A percentile compares a stretch with the other conserved stretches of the same genome.
Evolutionary conservation across 495 filamentous ascomycete species (phyloP).

Genomic region (Hypoxylon trugodes): DNA sequence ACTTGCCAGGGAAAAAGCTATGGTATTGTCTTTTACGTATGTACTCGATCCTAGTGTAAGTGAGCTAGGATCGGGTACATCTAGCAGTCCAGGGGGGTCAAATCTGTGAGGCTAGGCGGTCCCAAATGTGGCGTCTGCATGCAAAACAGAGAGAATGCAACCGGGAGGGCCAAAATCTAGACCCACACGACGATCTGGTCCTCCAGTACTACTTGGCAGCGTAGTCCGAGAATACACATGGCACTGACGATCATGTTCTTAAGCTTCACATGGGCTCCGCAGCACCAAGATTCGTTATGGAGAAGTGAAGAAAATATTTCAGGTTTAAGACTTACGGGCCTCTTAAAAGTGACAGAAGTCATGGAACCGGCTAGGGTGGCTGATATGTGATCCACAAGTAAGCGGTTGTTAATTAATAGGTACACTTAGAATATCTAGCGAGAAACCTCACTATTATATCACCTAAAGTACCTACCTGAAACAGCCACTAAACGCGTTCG

Average conservation of each 20-base stretch:
- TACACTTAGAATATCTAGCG: neutral
- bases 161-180: constrained; percentile 10
- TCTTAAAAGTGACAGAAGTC: neutral
- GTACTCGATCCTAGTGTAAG: constrained; percentile 11
- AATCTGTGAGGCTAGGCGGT: constrained; percentile 28
- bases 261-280: neutral
- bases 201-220: neutral
- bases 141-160: constrained; percentile 27
- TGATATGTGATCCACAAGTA: constrained; percentile 4
- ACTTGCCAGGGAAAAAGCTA: neutral
- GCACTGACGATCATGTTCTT: neutral
- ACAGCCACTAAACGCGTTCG: neutral
- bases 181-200: constrained; percentile 14
- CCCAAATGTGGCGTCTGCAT: constrained; percentile 31
- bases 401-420: no score
- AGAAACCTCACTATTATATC: neutral
- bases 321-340: neutral
- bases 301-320: neutral
- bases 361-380: constrained; percentile 1
- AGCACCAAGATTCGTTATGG: no score
- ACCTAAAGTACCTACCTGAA: neutral
- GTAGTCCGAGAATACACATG: neutral
- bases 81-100: constrained; percentile 16
- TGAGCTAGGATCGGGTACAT: constrained; percentile 22
- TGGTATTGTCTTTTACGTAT: constrained; percentile 3